phyloP scores from a whole-genome alignment of 163 green algal genomes.

The Chloroidium sp. region DNA sequence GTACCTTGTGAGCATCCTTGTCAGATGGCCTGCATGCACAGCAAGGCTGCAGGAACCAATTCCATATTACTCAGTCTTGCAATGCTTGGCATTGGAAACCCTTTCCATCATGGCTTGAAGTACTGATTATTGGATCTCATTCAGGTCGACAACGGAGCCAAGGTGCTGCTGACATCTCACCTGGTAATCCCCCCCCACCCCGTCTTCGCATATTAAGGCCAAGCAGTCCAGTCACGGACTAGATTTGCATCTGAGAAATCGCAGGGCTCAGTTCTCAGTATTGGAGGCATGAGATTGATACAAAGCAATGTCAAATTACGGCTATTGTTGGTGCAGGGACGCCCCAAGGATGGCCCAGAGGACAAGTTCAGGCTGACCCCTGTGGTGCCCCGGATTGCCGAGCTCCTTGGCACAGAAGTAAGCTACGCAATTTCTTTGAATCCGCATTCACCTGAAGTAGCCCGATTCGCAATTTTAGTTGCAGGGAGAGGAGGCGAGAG shows the following conservation, averaged over 20 bases:
- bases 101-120: no score
- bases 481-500: no score
- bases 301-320: background rate
- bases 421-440: background rate
- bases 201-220: no score
- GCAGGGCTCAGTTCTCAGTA: background rate
- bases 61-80: no score
- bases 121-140: no score
- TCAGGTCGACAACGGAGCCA: constrained; percentile 55
- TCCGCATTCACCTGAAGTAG: no score
- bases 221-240: no score
- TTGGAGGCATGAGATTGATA: background rate
- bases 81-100: no score
- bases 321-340: constrained; percentile 47
- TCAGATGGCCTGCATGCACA: no score
- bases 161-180: constrained; percentile 89
- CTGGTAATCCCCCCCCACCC: constrained; percentile 30
- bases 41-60: no score
- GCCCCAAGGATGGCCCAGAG: constrained; percentile 93
- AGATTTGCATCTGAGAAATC: no score
- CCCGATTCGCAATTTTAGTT: no score
- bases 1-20: constrained; percentile 62
- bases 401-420: constrained; percentile 43
- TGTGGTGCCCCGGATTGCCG: constrained; percentile 53
- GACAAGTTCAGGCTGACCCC: constrained; percentile 84